These are phyloP conservation scores for Gamsiella multidivaricata DNA, from an alignment of 192 early-diverging fungal species.

Conservation along the genomic window DNA sequence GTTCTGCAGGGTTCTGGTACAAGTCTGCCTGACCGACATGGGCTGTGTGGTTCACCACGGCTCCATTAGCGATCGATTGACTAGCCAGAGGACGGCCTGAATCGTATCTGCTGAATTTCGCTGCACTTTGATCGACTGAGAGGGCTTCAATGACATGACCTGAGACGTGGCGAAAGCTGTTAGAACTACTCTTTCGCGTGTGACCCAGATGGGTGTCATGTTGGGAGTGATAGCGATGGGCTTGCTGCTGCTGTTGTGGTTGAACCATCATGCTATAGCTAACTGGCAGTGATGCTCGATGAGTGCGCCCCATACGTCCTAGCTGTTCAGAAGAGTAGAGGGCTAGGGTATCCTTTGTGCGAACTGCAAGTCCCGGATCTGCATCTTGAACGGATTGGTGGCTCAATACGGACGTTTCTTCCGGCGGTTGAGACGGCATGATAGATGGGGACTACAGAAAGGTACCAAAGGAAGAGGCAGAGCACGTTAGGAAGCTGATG, in stretches of 20 bases:
- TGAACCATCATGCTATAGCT: slow-evolving; percentile 9
- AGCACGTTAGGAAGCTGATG: too few species aligned
- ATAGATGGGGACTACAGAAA: background rate
- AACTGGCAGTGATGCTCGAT: background rate
- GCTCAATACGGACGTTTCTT: slow-evolving; percentile 26
- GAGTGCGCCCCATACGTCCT: background rate
- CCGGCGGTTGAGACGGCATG: slow-evolving; percentile 40
- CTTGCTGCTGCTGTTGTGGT: background rate
- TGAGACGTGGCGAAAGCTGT: background rate
- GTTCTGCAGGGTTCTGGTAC: background rate
- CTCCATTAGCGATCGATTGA: too few species aligned
- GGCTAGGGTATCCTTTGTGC: slow-evolving; percentile 27
- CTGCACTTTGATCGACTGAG: too few species aligned
- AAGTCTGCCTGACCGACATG: too few species aligned
- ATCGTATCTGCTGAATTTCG: too few species aligned
- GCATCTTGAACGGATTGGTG: slow-evolving; percentile 17
- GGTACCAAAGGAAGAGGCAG: background rate
- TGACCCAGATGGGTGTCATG: background rate
- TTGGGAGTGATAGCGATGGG: background rate
- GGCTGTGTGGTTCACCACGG: too few species aligned
- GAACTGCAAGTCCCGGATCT: slow-evolving; percentile 15
- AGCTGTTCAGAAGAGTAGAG: background rate
- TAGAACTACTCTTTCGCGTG: background rate
- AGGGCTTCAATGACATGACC: too few species aligned
- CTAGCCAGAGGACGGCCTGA: too few species aligned